Evolutionary conservation across 2,329 filamentous ascomycete species (phyloP), one percentile per base, ranked within the genome.

Genomic region (Cytospora chrysosperma): DNA sequence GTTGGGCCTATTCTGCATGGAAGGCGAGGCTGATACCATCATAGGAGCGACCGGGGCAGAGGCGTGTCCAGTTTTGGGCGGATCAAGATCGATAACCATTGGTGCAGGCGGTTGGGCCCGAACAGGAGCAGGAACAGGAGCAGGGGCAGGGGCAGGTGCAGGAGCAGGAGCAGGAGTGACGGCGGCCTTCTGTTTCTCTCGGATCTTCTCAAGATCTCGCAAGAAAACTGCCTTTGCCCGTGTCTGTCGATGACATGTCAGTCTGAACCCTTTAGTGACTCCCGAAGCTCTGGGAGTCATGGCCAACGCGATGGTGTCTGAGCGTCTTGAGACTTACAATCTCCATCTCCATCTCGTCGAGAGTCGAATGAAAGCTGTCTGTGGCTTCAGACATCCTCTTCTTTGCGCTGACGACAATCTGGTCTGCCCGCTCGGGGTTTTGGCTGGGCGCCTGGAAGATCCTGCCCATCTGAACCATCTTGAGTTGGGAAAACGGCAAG

Each of bases 401-500:
- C 50, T 59, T 61, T 15, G 65, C 59, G 5, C 61, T 59, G 19
- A 61, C 37, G 17, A 59, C 43, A 10, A 65, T 63, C 40, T 65
- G 34, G 7, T 65, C 56, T 28, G 58, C 21, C 26, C 63, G 59
- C n/a, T 63, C 65, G 13, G 59, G 56, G 26, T 61, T 34, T 13
- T 55, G 32, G 9, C 17, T 62, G 5, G 49, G 59, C 10, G 62
- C 60, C 24, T 59, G 47, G 51, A 67, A 55, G 27, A 65, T 62
- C 26, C 56, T 65, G 37, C 65, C 65, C 60, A 65, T 63, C 30
- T 67, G 65, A 21, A 67, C 63, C 52, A 67, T 57, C 65, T 67
- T 27, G n/a, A n/a, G 40, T n/a, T n/a, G 19, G 51, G 50, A 27
- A 52, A 26, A 19, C 17, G 2, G 2, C 12, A 26, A 12, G 57